Conservation (phyloP, 495 filamentous ascomycete genomes). For the Daldinia childiae region DNA sequence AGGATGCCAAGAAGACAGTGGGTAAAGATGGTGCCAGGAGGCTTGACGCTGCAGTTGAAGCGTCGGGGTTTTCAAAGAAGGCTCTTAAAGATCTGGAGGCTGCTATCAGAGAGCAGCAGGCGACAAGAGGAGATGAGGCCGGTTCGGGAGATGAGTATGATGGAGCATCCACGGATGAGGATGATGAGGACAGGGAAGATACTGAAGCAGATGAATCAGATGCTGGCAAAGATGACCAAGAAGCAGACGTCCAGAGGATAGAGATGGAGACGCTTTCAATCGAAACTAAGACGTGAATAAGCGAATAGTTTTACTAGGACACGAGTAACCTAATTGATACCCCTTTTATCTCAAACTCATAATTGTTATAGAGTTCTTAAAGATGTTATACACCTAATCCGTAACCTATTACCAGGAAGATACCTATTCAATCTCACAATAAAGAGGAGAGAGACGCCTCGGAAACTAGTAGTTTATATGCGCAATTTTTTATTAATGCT, state of each 20-base stretch:
- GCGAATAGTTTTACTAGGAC: not conserved
- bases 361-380: not conserved
- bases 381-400: not conserved
- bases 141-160: slow-evolving; percentile 55
- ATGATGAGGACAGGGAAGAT: slow-evolving; percentile 36
- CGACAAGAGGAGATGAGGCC: slow-evolving; percentile 48
- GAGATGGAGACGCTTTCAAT: slow-evolving; percentile 30
- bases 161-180: slow-evolving; percentile 43
- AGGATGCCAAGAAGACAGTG: slow-evolving; percentile 80
- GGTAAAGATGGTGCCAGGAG: slow-evolving; percentile 70
- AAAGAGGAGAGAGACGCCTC: not conserved
- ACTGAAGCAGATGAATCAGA: slow-evolving; percentile 24
- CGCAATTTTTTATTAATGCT: slow-evolving; percentile 42
- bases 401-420: not conserved
- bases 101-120: slow-evolving; percentile 77
- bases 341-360: slow-evolving; percentile 12
- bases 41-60: slow-evolving; percentile 88
- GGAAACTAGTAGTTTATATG: not conserved
- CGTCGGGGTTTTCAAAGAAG: slow-evolving; percentile 94
- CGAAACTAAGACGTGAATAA: slow-evolving; percentile 29
- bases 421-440: not conserved
- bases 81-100: slow-evolving; percentile 91
- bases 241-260: slow-evolving; percentile 13
- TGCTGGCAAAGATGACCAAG: slow-evolving; percentile 5
- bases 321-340: slow-evolving; percentile 33